Percentiles rank a stretch among this genome's conserved stretches.
phyloP scores from a whole-genome alignment of 805 yeast species.

The Priceomyces haplophilus region DNA sequence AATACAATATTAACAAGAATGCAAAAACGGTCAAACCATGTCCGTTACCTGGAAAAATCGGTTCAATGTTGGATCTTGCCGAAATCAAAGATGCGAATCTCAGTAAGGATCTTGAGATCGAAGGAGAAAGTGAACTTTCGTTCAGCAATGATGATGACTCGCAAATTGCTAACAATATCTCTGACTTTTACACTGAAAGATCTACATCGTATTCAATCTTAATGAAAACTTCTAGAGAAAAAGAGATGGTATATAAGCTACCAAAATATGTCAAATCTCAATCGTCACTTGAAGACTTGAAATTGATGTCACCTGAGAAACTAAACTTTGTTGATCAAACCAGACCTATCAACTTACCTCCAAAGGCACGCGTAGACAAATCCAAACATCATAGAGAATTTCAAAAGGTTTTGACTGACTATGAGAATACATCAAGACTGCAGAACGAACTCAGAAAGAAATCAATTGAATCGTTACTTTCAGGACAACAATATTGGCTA shows the following conservation, averaged over 20 bases:
- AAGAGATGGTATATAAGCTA: conserved; percentile 31
- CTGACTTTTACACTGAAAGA: conserved; percentile 35
- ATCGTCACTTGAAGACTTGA: conserved; percentile 53
- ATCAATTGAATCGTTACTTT: conserved; percentile 11
- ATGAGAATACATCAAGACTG: conserved; percentile 30
- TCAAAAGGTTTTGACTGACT: conserved; percentile 40
- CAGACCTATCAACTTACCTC: conserved; percentile 72
- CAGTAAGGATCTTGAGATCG: conserved; percentile 3
- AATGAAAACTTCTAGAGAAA: conserved; percentile 31
- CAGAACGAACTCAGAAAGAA: conserved; percentile 19
- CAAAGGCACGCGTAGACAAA: conserved; percentile 53
- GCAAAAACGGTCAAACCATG: conserved; percentile 25
- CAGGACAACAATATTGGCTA: conserved; percentile 28
- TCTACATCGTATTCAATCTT: conserved; percentile 32
- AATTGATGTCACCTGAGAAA: conserved; percentile 60
- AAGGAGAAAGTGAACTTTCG: conserved; percentile 14
- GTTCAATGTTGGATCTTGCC: conserved; percentile 8
- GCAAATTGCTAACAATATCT: conserved; percentile 35
- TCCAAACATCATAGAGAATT: conserved; percentile 57
- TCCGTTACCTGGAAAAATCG: conserved; percentile 30
- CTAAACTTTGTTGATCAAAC: conserved; percentile 53
- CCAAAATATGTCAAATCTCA: conserved; percentile 40
- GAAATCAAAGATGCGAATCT: conserved; percentile 5
- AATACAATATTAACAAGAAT: conserved; percentile 18
- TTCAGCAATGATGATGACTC: conserved; percentile 24